These are phyloP conservation scores for Boletus vermiculosoides DNA, from an alignment of 768 basidiomycete genomes.

Conservation along the genomic window DNA sequence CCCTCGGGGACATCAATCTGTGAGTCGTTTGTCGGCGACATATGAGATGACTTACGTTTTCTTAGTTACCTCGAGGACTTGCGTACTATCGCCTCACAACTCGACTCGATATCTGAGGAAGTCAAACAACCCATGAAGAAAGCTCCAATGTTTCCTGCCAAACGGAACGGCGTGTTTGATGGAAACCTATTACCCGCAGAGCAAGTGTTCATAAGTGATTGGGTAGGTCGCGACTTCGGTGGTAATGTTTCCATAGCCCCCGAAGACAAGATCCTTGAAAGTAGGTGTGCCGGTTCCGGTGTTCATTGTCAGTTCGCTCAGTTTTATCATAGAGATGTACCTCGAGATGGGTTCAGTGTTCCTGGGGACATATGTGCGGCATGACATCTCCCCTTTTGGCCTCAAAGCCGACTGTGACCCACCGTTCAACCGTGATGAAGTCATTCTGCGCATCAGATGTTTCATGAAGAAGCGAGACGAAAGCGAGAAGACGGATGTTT, in stretches of 20 bases:
- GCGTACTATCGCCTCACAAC: slow-evolving; percentile 9
- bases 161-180: background rate
- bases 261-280: slow-evolving; percentile 9
- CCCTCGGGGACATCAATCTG: background rate
- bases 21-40: background rate
- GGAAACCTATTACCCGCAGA: slow-evolving; percentile 6
- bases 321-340: slow-evolving; percentile 10
- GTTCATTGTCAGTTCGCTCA: background rate
- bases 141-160: slow-evolving; percentile 11
- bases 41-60: background rate
- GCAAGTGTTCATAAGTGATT: slow-evolving; percentile 13
- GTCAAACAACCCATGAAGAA: slow-evolving; percentile 10
- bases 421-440: background rate
- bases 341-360: slow-evolving; percentile 10
- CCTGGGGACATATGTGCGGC: slow-evolving; percentile 10
- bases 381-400: background rate
- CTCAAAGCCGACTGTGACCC: background rate
- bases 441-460: slow-evolving; percentile 6
- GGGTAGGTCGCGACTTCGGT: slow-evolving; percentile 11
- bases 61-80: slow-evolving; percentile 13
- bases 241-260: slow-evolving; percentile 12
- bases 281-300: background rate
- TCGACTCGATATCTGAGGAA: slow-evolving; percentile 11
- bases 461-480: slow-evolving; percentile 17
- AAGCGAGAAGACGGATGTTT: background rate